Percentiles rank a stretch among this genome's conserved stretches.
phyloP scores from a whole-genome alignment of 2,329 filamentous ascomycete species.

The Diplodia scrobiculata region DNA sequence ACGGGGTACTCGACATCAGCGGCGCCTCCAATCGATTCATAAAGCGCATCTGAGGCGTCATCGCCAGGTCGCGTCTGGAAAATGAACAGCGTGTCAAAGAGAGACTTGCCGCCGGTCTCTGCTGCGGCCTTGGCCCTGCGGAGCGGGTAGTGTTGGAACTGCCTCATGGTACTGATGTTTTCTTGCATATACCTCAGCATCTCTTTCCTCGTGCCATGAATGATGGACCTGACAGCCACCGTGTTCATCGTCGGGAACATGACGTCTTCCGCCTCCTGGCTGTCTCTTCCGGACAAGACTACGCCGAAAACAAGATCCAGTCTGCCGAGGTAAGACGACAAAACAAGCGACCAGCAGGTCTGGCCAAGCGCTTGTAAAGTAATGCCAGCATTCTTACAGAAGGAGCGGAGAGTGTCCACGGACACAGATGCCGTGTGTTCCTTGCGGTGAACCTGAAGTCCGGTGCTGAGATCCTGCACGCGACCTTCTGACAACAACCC shows the following conservation, averaged over 20 bases:
- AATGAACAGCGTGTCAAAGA: conserved; percentile 68
- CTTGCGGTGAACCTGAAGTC: conserved; percentile 43
- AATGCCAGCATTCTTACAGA: conserved; percentile 68
- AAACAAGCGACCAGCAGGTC: conserved; percentile 71
- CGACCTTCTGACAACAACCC: not conserved
- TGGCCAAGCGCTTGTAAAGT: conserved; percentile 77
- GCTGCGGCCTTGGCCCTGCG: conserved; percentile 65
- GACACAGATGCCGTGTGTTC: conserved; percentile 53
- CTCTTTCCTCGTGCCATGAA: conserved; percentile 67
- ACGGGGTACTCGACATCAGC: conserved; percentile 79
- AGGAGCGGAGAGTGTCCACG: conserved; percentile 51
- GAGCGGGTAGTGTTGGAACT: conserved; percentile 76
- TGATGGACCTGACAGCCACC: conserved; percentile 69
- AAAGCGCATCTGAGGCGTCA: conserved; percentile 46
- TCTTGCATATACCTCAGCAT: conserved; percentile 75
- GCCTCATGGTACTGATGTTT: conserved; percentile 65
- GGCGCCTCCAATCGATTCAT: conserved; percentile 63
- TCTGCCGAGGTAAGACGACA: conserved; percentile 63
- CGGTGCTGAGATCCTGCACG: conserved; percentile 29
- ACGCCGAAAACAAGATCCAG: conserved; percentile 81
- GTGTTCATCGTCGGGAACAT: conserved; percentile 95
- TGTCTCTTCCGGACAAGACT: conserved; percentile 81
- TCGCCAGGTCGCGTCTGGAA: conserved; percentile 59
- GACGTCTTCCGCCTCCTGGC: conserved; percentile 65
- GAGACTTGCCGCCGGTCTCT: conserved; percentile 45